Evolutionary conservation across 805 yeast genomes (phyloP), one percentile per base, ranked within the genome.

Genomic region (Debaryomyces maramus): DNA sequence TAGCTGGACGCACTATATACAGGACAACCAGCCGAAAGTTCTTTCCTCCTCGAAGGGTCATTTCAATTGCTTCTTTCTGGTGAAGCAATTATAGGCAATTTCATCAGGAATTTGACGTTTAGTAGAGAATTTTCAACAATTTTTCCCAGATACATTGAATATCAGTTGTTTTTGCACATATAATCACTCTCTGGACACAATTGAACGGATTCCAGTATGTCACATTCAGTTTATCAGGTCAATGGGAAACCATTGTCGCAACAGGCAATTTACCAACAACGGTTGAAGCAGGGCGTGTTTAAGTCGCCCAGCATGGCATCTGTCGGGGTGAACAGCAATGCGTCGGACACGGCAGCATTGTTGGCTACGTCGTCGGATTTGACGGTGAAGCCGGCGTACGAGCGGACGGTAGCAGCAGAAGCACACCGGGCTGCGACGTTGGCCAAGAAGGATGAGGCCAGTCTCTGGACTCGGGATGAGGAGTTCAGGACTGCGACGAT

Each of bases 331-430:
- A 73, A 77, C 45, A 73, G 81, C 43, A 72, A 77, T 30, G 87
- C 89, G 20, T 76, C 87, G 11, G 88, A 82, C 55, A 78, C 85
- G 5, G 91, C 95, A 35, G 93, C 93, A 1, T 65, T 83, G 39
- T 67, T 84, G 45, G 95, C 93, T 2, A 77, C 86, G 5, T 76
- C 81, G 9, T 64, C 85, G 2, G 85, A 81, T 58, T 69, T 81
- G 32, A 72, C 80, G 2, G 77, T 83, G 27, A 77, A 75, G 45
- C 80, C 88, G 10, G 48, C 68, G 10, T 85, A 83, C 58, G 82
- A 79, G 58, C 67, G 90, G 44, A 58, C 74, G 10, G 75, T 81
- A 13, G 71, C 82, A 6, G 65, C 56, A 6, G 87, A 79, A 38
- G 87, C 87, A 11, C 85, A 83, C 28, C 73, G 75, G 17, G 88